A percentile compares a stretch with the other conserved stretches of the same genome.
These are phyloP conservation scores for Fusarium siculi DNA, from an alignment of 2,329 filamentous ascomycete genomes.

Conservation along the genomic window DNA sequence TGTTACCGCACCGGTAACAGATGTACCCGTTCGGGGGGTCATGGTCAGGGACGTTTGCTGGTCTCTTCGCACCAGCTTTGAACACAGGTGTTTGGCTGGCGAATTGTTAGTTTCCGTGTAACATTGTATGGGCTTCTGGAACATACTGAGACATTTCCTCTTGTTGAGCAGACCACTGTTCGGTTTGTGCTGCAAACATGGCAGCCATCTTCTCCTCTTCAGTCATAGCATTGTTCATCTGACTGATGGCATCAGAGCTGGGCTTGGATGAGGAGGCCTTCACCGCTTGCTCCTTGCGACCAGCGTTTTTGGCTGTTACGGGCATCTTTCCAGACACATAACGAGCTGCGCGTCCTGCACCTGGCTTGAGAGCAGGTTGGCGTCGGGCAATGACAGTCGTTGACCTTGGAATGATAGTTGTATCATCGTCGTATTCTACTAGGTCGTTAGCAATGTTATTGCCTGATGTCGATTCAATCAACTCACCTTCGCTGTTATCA, in stretches of 20 bases:
- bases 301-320: slow-evolving; percentile 82
- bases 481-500: slow-evolving; percentile 87
- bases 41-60: slow-evolving; percentile 85
- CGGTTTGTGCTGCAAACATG: slow-evolving; percentile 89
- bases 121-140: not conserved
- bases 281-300: slow-evolving; percentile 70
- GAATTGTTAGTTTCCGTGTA: slow-evolving; percentile 47
- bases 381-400: slow-evolving; percentile 92
- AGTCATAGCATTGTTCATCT: slow-evolving; percentile 82
- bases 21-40: slow-evolving; percentile 94
- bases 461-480: not conserved
- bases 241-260: slow-evolving; percentile 66
- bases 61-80: slow-evolving; percentile 71
- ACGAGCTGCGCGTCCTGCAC: slow-evolving; percentile 88
- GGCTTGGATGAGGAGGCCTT: slow-evolving; percentile 68
- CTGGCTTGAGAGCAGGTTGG: slow-evolving; percentile 83
- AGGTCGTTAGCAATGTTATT: slow-evolving; percentile 42
- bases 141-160: slow-evolving; percentile 88
- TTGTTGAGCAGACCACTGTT: slow-evolving; percentile 93
- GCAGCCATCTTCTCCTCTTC: slow-evolving; percentile 95
- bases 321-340: slow-evolving; percentile 98
- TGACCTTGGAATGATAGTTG: slow-evolving; percentile 93
- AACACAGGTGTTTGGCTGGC: slow-evolving; percentile 70
- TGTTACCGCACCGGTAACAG: slow-evolving; percentile 95
- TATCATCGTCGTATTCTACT: slow-evolving; percentile 96